A percentile compares a stretch with the other conserved stretches of the same genome.
These are phyloP conservation scores for Leptomonas pyrrhocoris DNA, from an alignment of 208 protist species.

Conservation along the genomic window DNA sequence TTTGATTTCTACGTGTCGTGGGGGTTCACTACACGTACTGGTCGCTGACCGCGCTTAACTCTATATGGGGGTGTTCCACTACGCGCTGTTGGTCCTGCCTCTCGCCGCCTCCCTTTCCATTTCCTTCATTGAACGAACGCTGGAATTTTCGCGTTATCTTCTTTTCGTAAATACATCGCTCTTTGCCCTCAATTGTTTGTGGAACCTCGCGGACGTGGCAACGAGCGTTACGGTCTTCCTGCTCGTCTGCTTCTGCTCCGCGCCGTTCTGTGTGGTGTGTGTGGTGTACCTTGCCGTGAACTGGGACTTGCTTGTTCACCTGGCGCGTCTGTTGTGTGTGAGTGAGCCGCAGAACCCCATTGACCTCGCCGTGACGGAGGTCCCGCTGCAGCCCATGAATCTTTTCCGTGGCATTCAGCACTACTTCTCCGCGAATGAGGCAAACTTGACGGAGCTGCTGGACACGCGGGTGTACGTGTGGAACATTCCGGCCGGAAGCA, in stretches of 20 bases:
- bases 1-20: background rate
- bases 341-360: slow-evolving; percentile 15
- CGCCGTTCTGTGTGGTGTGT: background rate
- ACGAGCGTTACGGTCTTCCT: background rate
- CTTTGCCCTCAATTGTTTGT: background rate
- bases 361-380: background rate
- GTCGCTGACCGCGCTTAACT: background rate
- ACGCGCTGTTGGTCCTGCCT: background rate
- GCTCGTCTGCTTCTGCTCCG: slow-evolving; percentile 9
- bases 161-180: background rate
- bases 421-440: slow-evolving; percentile 32
- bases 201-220: background rate
- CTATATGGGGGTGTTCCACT: background rate
- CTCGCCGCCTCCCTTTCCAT: slow-evolving; percentile 1
- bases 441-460: slow-evolving; percentile 52
- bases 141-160: background rate
- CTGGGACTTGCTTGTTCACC: slow-evolving; percentile 6
- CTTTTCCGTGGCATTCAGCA: slow-evolving; percentile 46
- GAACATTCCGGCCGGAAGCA: slow-evolving; percentile 72
- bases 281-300: background rate
- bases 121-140: background rate
- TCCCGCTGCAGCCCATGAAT: slow-evolving; percentile 33
- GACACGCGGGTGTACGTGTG: slow-evolving; percentile 79
- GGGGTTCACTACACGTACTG: background rate
- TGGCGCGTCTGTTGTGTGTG: slow-evolving; percentile 10